A percentile compares a stretch with the other conserved stretches of the same genome.
Conservation (phyloP, 1,139 yeast species). For the Saccharomycopsis hybrid region DNA sequence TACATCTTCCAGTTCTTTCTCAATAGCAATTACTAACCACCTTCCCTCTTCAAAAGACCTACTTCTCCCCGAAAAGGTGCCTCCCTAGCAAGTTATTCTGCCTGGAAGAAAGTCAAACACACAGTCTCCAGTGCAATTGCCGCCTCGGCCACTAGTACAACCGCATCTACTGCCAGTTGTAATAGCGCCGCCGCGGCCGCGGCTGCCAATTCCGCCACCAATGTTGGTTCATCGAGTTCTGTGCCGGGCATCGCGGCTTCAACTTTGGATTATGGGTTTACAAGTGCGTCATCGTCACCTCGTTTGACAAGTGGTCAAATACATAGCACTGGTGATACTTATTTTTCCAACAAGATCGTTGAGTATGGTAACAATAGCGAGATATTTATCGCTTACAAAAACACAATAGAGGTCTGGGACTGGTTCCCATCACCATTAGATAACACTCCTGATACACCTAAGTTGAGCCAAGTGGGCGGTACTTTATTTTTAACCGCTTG, state of each 20-base stretch:
- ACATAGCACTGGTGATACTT: neutral
- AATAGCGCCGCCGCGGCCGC: slow-evolving; percentile 2
- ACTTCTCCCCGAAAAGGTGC: slow-evolving; percentile 14
- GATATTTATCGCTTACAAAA: slow-evolving; percentile 33
- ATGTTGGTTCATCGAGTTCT: neutral
- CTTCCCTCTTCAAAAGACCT: slow-evolving; percentile 4
- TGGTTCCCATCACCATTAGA: slow-evolving; percentile 33
- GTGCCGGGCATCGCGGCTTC: too few relatives aligned
- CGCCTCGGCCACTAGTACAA: slow-evolving; percentile 1
- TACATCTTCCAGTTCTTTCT: neutral
- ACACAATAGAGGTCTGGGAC: slow-evolving; percentile 44
- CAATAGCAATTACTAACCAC: neutral
- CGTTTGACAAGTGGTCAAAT: too few relatives aligned
- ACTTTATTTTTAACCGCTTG: slow-evolving; percentile 32
- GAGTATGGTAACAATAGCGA: slow-evolving; percentile 44
- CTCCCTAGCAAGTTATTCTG: slow-evolving; percentile 1
- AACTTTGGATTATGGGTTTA: neutral
- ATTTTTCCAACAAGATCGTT: slow-evolving; percentile 20
- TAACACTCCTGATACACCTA: slow-evolving; percentile 11
- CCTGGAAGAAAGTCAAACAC: slow-evolving; percentile 16
- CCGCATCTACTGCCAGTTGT: neutral
- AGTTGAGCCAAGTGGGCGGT: slow-evolving; percentile 26
- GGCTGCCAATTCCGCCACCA: neutral
- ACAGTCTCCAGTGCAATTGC: slow-evolving; percentile 7
- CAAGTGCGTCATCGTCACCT: too few relatives aligned